Conservation (phyloP, 345 rosid species). For the Eucalyptus cloeziana region DNA sequence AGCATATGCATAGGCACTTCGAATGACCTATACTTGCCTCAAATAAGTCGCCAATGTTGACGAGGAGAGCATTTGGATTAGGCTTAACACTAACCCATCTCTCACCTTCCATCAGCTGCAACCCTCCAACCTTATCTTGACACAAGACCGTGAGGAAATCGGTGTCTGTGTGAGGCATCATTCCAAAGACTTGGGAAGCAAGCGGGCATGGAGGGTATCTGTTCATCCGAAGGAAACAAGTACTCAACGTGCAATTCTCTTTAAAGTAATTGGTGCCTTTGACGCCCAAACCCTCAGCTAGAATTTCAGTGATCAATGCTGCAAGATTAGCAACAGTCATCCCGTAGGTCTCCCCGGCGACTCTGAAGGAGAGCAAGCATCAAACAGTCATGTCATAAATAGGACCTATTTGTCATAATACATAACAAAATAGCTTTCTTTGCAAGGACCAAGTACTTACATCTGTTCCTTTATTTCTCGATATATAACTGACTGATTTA, state of each 20-base stretch:
- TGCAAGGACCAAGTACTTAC: not conserved
- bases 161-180: conserved; percentile 74
- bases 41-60: conserved; percentile 73
- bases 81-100: conserved; percentile 59
- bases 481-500: not conserved
- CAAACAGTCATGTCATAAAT: not conserved
- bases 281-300: conserved; percentile 18
- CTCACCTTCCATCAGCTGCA: conserved; percentile 40
- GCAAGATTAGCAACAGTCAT: not conserved
- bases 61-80: conserved; percentile 33
- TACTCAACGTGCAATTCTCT: conserved; percentile 19
- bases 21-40: conserved; percentile 25
- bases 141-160: conserved; percentile 47
- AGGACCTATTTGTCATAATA: not conserved
- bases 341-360: not conserved
- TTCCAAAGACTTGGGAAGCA: conserved; percentile 38
- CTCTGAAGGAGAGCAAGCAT: not conserved
- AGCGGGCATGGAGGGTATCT: conserved; percentile 63
- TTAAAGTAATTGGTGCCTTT: conserved; percentile 14
- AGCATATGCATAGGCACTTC: not conserved
- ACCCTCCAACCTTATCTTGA: conserved; percentile 62
- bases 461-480: not conserved
- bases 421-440: not conserved
- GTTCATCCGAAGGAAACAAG: conserved; percentile 50
- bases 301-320: not conserved